These are phyloP conservation scores for Lactifluus subvellereus DNA, from an alignment of 768 basidiomycete genomes.

Conservation along the genomic window DNA sequence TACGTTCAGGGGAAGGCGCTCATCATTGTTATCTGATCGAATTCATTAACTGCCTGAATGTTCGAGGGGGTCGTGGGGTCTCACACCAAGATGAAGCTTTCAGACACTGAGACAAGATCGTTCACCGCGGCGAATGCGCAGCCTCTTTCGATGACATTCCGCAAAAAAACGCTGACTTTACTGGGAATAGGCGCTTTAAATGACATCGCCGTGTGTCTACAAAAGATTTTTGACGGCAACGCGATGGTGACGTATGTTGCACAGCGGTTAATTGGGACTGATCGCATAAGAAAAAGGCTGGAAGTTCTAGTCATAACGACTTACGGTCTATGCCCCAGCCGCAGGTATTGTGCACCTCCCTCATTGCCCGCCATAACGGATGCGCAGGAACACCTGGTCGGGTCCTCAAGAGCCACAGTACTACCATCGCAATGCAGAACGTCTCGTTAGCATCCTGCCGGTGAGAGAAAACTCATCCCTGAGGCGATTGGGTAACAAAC, in stretches of 20 bases:
- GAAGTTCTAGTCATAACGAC: not conserved
- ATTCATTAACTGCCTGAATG: not conserved
- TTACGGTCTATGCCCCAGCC: not conserved
- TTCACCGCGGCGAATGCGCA: not conserved
- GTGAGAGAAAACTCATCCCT: conserved; percentile 2
- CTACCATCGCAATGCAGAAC: not conserved
- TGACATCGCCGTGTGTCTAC: not conserved
- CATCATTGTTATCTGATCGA: conserved; percentile 12
- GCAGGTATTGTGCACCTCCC: not conserved
- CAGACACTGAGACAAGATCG: not conserved
- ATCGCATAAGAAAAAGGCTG: conserved; percentile 4
- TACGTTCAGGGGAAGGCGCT: not conserved
- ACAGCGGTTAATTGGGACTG: conserved; percentile 1
- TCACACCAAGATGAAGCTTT: not conserved
- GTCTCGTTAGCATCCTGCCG: conserved; percentile 17
- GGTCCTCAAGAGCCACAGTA: not conserved
- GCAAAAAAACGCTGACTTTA: conserved; percentile 2
- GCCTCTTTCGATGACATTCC: conserved; percentile 1
- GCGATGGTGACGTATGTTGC: conserved; percentile 4
- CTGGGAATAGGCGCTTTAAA: not conserved
- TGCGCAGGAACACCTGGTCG: conserved; percentile 21
- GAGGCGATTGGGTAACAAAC: conserved; percentile 9
- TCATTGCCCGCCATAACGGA: conserved; percentile 3
- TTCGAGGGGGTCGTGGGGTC: not conserved
- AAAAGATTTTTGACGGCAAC: not conserved